These are phyloP conservation scores for Pythium aristosporum DNA, from an alignment of 352 stramenopile genomes.

Conservation along the genomic window DNA sequence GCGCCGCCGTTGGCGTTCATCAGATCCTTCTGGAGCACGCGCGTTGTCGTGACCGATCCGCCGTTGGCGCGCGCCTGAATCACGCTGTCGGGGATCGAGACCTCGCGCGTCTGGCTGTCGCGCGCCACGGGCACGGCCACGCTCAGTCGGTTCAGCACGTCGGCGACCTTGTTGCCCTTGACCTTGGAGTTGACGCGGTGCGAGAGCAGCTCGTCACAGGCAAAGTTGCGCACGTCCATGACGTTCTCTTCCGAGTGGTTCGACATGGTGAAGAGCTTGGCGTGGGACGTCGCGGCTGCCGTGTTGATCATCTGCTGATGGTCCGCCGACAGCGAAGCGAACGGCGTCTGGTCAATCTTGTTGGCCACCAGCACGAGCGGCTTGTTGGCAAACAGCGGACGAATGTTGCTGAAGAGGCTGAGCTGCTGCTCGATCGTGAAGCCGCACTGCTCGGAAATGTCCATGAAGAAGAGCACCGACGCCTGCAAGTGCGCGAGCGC, in stretches of 20 bases:
- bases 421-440: constrained; percentile 99
- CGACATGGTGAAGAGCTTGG: constrained; percentile 97
- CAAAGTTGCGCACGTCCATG: constrained; percentile 92
- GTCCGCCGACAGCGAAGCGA: constrained; percentile 82
- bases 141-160: constrained; percentile 96
- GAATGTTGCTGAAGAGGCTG: constrained; percentile 97
- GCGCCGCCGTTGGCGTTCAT: constrained; percentile 96
- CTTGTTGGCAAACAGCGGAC: constrained; percentile 99
- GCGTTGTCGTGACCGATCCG: constrained; percentile 31
- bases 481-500: constrained; percentile 98
- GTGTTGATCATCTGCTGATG: constrained; percentile 84
- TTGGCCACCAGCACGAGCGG: constrained; percentile 98
- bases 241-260: constrained; percentile 98
- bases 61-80: constrained; percentile 69
- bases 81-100: constrained; percentile 94
- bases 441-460: constrained; percentile 99
- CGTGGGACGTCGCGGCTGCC: constrained; percentile 70
- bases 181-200: constrained; percentile 95
- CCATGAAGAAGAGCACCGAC: constrained; percentile 99
- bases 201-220: constrained; percentile 95
- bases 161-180: constrained; percentile 94
- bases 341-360: constrained; percentile 98
- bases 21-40: constrained; percentile 80
- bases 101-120: constrained; percentile 89
- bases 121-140: constrained; percentile 94